A percentile compares a stretch with the other conserved stretches of the same genome.
These are phyloP conservation scores for Zea luxurians DNA, from an alignment of 176 grass and related monocot species.

Conservation along the genomic window DNA sequence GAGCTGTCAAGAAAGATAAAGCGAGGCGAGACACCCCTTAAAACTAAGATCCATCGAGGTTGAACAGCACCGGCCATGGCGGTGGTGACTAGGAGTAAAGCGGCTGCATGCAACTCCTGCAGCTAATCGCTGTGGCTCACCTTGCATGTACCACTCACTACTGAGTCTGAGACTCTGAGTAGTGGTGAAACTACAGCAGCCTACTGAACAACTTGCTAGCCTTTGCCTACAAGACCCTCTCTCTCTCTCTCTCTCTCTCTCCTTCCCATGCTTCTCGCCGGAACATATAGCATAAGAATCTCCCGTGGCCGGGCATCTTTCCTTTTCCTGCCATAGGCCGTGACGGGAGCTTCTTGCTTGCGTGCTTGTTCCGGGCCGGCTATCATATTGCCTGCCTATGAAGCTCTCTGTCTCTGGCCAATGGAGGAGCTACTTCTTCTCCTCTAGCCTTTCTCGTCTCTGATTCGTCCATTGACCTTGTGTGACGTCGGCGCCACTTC, in stretches of 20 bases:
- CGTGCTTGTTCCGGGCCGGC: conserved; percentile 22
- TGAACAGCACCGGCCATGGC: conserved; percentile 36
- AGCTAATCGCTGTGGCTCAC: not conserved
- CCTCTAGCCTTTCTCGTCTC: conserved; percentile 27
- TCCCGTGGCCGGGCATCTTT: conserved; percentile 29
- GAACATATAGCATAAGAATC: conserved; percentile 47
- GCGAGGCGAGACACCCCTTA: conserved; percentile 15
- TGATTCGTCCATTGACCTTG: conserved; percentile 24
- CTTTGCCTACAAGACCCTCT: conserved; percentile 38
- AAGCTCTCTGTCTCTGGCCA: conserved; percentile 29
- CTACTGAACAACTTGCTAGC: conserved; percentile 45
- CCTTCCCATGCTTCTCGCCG: conserved; percentile 39
- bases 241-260: conserved; percentile 30
- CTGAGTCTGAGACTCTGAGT: no score
- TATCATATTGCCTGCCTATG: conserved; percentile 42
- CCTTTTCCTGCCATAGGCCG: conserved; percentile 48
- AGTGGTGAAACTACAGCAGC: conserved; percentile 30
- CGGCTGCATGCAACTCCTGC: not conserved
- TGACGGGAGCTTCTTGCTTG: conserved; percentile 39
- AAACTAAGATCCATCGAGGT: conserved; percentile 36
- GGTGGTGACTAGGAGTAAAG: conserved; percentile 43
- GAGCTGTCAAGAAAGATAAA: conserved; percentile 60
- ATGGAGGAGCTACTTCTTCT: conserved; percentile 20
- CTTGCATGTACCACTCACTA: conserved; percentile 14
- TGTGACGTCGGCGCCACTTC: not conserved